Percentiles rank a stretch among this genome's conserved stretches.
Conservation (phyloP, 1,284 basidiomycete genomes). For the Uromyces viciae-fabae region DNA sequence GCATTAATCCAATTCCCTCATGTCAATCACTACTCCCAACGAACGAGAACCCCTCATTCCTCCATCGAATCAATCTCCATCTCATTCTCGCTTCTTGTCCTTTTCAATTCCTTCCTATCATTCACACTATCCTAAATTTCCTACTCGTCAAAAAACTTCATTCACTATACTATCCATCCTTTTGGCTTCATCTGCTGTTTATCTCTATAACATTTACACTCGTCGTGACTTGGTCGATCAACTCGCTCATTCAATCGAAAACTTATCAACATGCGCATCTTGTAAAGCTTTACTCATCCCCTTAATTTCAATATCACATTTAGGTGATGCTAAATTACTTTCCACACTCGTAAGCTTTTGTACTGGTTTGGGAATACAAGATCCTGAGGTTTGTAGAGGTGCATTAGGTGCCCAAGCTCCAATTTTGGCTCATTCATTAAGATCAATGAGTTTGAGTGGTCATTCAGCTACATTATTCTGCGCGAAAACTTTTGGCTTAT, state of each 20-base stretch:
- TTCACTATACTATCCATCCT: constrained; percentile 13
- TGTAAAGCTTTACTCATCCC: constrained; percentile 37
- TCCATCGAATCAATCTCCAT: background rate
- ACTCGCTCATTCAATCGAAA: constrained; percentile 36
- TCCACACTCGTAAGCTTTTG: constrained; percentile 43
- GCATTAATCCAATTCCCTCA: no score
- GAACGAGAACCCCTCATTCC: background rate
- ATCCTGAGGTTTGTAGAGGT: constrained; percentile 62
- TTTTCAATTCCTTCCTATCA: constrained; percentile 14
- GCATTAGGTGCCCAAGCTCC: constrained; percentile 61
- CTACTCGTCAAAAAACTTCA: background rate
- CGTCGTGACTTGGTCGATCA: constrained; percentile 32
- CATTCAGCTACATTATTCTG: constrained; percentile 63
- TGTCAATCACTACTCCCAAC: background rate
- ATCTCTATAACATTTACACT: constrained; percentile 25
- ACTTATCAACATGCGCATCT: constrained; percentile 39
- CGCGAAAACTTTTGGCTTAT: constrained; percentile 62
- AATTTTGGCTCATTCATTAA: constrained; percentile 62
- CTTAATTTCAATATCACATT: constrained; percentile 40
- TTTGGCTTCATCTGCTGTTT: constrained; percentile 9
- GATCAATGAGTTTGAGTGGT: constrained; percentile 59
- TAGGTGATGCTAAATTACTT: constrained; percentile 26
- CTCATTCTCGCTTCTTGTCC: background rate
- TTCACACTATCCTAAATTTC: constrained; percentile 30
- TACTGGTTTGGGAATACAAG: constrained; percentile 50